Base-by-base conservation (phyloP, 352 stramenopile species). In the Phytophthora macrochlamydospora region DNA sequence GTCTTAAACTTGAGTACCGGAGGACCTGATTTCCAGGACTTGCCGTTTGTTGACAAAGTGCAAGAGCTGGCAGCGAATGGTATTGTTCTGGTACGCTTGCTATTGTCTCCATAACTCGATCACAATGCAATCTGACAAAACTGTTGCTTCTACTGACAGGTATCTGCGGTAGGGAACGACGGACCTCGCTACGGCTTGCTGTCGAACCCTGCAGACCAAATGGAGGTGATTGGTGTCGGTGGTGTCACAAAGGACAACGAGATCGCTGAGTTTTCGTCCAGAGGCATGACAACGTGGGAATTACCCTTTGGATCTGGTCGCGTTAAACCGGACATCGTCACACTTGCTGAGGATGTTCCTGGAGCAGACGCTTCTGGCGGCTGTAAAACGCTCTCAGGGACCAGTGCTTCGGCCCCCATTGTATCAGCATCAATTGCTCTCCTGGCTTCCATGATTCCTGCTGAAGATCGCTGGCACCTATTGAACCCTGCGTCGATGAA, bases 11-110 rank as follows among this genome's bases (percentile, higher is more conserved):
- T 96, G 24, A 95, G 86, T 55, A 92, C 91, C 12, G 90, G 90
- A 50, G 86, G 89, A 1, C 84, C 90, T 7, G 90, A 96, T 42
- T 96, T 95, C 42, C 76, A 77, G n/a, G 89, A 97, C 53, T 51
- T 82, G 13, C 90, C 90, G 33, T 97, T 97, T 60, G 78, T 94
- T n/a, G 87, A 96, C 29, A 97, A 97, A 73, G 81, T 97, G 46
- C 72, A 89, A 48, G 88, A 97, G 56, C 67, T 94, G 45, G 74
- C 75, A 1, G 87, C 87, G 5, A 88, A 95, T 62, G 83, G 85
- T 0, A 72, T 97, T 33, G 89, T 94, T 48, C 62, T 97, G 42
- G 85, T 90, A 67, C 37, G 78, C 1, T 24, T 24, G 18, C 18
- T 24, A 24, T 24, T 24, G 18, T 24, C 18, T 24, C 18, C 18